These are phyloP conservation scores for Lentithecium fluviatile DNA, from an alignment of 495 filamentous ascomycete genomes.

Conservation along the genomic window DNA sequence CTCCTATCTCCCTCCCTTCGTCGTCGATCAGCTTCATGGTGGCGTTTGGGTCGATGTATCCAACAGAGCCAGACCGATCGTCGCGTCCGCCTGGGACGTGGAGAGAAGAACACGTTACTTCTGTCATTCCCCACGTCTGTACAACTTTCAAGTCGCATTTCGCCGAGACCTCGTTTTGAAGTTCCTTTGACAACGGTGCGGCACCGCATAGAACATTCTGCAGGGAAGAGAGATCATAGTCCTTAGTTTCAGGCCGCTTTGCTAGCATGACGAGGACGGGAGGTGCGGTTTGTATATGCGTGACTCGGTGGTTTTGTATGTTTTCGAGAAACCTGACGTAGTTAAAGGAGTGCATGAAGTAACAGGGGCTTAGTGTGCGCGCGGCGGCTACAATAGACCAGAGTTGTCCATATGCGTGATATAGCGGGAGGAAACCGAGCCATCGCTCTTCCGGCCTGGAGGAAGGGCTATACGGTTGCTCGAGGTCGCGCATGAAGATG, in stretches of 20 bases:
- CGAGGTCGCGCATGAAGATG: slow-evolving; percentile 42
- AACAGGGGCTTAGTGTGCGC: slow-evolving; percentile 37
- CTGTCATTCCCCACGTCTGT: slow-evolving; percentile 47
- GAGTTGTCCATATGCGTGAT: slow-evolving; percentile 52
- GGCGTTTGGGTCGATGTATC: slow-evolving; percentile 42
- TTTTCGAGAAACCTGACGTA: slow-evolving; percentile 36
- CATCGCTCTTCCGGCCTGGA: slow-evolving; percentile 39
- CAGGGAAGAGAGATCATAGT: slow-evolving; percentile 42
- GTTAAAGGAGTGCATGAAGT: slow-evolving; percentile 44
- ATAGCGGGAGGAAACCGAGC: slow-evolving; percentile 47
- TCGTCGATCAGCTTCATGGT: slow-evolving; percentile 42
- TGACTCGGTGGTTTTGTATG: slow-evolving; percentile 41
- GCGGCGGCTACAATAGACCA: slow-evolving; percentile 41
- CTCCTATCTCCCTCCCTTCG: slow-evolving; percentile 40
- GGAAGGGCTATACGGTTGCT: slow-evolving; percentile 27
- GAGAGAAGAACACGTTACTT: slow-evolving; percentile 42
- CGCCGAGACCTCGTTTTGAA: slow-evolving; percentile 44
- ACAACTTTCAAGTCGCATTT: slow-evolving; percentile 39
- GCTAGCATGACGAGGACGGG: slow-evolving; percentile 47
- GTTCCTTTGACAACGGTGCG: slow-evolving; percentile 42
- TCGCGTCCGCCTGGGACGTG: slow-evolving; percentile 42
- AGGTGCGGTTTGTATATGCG: slow-evolving; percentile 45
- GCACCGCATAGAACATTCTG: slow-evolving; percentile 45
- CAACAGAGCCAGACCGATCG: slow-evolving; percentile 42
- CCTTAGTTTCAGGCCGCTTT: slow-evolving; percentile 41